Conservation (phyloP, 306 rosid genomes). For the Casuarina cunninghamiana region DNA sequence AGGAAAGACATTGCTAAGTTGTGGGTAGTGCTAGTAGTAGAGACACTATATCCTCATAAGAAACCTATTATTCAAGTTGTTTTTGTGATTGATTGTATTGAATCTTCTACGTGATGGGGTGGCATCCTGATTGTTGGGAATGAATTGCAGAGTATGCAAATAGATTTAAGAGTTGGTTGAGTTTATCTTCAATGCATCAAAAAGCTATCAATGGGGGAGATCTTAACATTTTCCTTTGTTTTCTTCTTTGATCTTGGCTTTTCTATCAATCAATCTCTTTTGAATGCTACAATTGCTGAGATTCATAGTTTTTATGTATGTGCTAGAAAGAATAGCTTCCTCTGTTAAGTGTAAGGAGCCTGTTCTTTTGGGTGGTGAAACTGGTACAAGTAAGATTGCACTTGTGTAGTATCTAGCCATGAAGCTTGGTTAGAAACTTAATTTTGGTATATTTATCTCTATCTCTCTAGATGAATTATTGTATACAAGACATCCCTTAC, state of each 20-base stretch:
- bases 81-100: constrained; percentile 7
- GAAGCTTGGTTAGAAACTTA: constrained; percentile 83
- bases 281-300: constrained; percentile 71
- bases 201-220: constrained; percentile 49
- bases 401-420: constrained; percentile 85
- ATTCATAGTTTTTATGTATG: constrained; percentile 68
- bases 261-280: constrained; percentile 23
- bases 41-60: constrained; percentile 58
- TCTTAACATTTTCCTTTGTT: constrained; percentile 8
- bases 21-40: constrained; percentile 65
- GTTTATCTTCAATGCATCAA: constrained; percentile 48
- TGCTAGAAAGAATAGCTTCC: constrained; percentile 77
- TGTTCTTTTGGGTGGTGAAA: constrained; percentile 95
- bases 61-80: constrained; percentile 76
- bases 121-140: constrained; percentile 29
- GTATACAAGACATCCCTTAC: constrained; percentile 1
- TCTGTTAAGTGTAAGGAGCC: constrained; percentile 86
- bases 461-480: not conserved
- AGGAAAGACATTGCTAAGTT: constrained; percentile 68
- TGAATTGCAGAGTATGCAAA: constrained; percentile 58
- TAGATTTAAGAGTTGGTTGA: constrained; percentile 70
- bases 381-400: constrained; percentile 97
- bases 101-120: constrained; percentile 13
- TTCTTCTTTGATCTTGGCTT: constrained; percentile 8
- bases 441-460: constrained; percentile 64